Evolutionary conservation across 129 eudicot species (phyloP).

Genomic region (Smallanthus sonchifolius): DNA sequence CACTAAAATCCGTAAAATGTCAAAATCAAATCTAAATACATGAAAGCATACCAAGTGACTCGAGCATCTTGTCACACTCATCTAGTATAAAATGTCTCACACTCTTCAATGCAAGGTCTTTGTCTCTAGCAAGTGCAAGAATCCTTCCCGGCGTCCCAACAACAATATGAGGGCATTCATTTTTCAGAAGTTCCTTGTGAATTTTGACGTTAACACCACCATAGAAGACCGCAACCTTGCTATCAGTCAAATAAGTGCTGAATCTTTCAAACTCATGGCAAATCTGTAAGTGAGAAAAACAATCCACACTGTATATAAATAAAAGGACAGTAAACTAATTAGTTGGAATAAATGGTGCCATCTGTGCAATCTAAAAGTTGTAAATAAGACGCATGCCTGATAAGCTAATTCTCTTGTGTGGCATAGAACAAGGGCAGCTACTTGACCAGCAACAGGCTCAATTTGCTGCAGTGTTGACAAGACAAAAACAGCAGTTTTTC

Average conservation of each 20-base stretch:
- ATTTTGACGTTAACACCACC: conserved; percentile 86
- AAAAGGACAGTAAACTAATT: no score
- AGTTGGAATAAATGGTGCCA: no score
- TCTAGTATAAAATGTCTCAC: conserved; percentile 96
- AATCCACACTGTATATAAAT: no score
- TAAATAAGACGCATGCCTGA: conserved; percentile 46
- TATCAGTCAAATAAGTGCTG: conserved; percentile 76
- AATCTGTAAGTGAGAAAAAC: conserved; percentile 35
- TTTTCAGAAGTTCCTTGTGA: conserved; percentile 86
- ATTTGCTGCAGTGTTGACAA: conserved; percentile 90
- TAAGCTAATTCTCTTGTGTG: conserved; percentile 96
- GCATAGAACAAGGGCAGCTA: conserved; percentile 92
- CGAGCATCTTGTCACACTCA: conserved; percentile 99
- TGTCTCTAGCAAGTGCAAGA: conserved; percentile 89
- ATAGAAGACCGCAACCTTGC: conserved; percentile 82
- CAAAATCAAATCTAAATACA: not conserved
- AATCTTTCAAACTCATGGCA: conserved; percentile 90
- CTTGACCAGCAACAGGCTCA: conserved; percentile 97
- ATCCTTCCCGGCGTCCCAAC: conserved; percentile 97
- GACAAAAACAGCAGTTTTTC: conserved; percentile 97
- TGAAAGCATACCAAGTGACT: conserved; percentile 74
- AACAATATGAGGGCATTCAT: conserved; percentile 97
- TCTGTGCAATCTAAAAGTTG: not conserved
- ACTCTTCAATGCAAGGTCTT: conserved; percentile 76
- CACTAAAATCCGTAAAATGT: not conserved